Evolutionary conservation across 192 early-diverging fungal species (phyloP).

Genomic region (Gryganskiella cystojenkinii): DNA sequence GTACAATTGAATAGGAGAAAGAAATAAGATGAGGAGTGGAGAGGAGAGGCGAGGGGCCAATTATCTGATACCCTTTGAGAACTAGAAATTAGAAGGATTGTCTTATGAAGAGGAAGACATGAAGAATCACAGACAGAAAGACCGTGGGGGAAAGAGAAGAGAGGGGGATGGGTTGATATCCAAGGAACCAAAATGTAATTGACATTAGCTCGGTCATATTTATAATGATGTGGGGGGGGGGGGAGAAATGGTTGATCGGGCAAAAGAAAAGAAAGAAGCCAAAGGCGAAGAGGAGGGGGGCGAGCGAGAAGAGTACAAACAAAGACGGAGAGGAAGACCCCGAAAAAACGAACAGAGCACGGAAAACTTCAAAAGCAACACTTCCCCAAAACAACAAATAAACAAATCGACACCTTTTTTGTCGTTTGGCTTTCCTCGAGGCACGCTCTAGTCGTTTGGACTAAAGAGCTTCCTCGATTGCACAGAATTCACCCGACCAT

Average conservation of each 20-base stretch:
- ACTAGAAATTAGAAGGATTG: not conserved
- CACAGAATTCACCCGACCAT: constrained; percentile 24
- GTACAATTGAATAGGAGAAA: not conserved
- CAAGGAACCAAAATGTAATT: too few species aligned
- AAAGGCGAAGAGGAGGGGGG: not conserved
- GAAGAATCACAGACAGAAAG: not conserved
- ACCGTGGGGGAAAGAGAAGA: not conserved
- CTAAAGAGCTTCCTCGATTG: too few species aligned
- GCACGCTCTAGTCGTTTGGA: too few species aligned
- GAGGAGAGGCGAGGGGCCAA: not conserved
- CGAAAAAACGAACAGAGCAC: not conserved
- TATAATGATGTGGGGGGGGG: not conserved
- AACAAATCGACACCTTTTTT: too few species aligned
- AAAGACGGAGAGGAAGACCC: not conserved
- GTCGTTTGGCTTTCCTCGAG: not conserved
- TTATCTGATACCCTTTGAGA: not conserved
- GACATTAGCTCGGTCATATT: not conserved
- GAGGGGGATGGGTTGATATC: too few species aligned
- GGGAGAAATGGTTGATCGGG: too few species aligned
- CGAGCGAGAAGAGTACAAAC: too few species aligned
- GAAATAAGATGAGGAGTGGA: not conserved
- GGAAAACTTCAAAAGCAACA: not conserved
- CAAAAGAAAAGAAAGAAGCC: not conserved
- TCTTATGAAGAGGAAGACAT: not conserved
- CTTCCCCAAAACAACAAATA: not conserved